These are phyloP conservation scores for Platanthera zijinensis DNA, from an alignment of 106 monocot species.

Conservation along the genomic window DNA sequence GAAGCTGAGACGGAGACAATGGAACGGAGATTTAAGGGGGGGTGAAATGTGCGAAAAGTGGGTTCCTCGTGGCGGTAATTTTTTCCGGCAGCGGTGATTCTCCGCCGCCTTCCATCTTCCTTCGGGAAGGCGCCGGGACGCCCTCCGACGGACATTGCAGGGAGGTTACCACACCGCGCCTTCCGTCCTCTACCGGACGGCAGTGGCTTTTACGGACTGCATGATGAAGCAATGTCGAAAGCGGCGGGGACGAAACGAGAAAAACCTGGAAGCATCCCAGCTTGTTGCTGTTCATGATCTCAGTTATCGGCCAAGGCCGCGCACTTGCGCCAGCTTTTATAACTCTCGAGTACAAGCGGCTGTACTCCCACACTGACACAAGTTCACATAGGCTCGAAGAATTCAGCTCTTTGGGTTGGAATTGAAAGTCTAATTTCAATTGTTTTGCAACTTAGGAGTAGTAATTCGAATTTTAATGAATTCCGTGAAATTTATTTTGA, in stretches of 20 bases:
- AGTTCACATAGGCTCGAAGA: too few relatives aligned
- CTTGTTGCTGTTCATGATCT: background rate
- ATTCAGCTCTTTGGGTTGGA: too few relatives aligned
- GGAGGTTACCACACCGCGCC: conserved; percentile 5
- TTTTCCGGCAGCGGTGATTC: background rate
- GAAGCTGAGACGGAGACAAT: background rate
- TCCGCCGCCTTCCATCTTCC: background rate
- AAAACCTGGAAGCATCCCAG: background rate
- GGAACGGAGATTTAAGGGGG: background rate
- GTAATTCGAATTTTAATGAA: too few relatives aligned
- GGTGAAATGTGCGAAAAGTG: conserved; percentile 1
- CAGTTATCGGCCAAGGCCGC: too few relatives aligned
- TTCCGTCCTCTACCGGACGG: background rate
- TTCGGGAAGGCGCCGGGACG: background rate
- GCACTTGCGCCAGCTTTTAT: too few relatives aligned
- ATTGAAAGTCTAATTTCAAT: too few relatives aligned
- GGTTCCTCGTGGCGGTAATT: conserved; percentile 5
- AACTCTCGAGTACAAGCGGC: too few relatives aligned
- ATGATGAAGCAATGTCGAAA: background rate
- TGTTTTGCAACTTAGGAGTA: too few relatives aligned
- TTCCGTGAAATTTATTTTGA: too few relatives aligned
- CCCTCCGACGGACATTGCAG: background rate
- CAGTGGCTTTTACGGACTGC: background rate
- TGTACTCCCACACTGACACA: too few relatives aligned
- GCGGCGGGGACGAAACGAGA: background rate